Base-by-base conservation (phyloP, 805 yeast genomes). In the Yarrowia phangngaensis region DNA sequence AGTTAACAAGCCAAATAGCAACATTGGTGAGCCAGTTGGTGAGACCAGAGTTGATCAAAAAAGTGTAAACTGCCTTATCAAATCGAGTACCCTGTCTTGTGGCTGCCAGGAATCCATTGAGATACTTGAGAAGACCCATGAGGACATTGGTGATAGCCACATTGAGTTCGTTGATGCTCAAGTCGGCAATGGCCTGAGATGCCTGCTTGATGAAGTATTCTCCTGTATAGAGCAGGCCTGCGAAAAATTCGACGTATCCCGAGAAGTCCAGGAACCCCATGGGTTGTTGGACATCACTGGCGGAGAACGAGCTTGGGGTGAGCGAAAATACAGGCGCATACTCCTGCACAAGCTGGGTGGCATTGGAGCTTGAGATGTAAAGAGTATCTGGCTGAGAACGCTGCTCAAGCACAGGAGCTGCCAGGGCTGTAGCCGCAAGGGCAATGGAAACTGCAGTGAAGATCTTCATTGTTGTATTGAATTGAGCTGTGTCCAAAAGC, bases 191-290 rank as follows among this genome's bases (percentile, higher is more conserved):
- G 17, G 45, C 45, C 45, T 38, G 17, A 6, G 17, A 3, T 6
- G 45, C 45, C 4, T 9, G 19, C 24, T 27, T 26, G 32, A 38
- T 9, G 19, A 38, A 38, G 24, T 26, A 23, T 3, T 23, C n/a
- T 9, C 29, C 45, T 6, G 45, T 38, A 19, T 26, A 38, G 7
- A 38, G 24, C 17, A 38, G 32, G 6, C 32, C 32, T 8, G 45
- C 16, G 8, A 38, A 26, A 32, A 38, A 38, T 17, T 17, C 16
- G 6, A 38, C 45, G 45, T 38, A 38, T 8, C 45, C 45, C 3
- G 45, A 38, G 16, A 38, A 38, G 45, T 38, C 45, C 19, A 38
- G 23, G 13, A 38, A 38, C 11, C 45, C 45, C 45, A 38, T 38
- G 13, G 45, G 45, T 32, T 38, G 45, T 24, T 38, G 45, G 6